Percentiles rank a stretch among this genome's conserved stretches.
These are phyloP conservation scores for Ephemerocybe angulata DNA, from an alignment of 768 basidiomycete genomes.

Conservation along the genomic window DNA sequence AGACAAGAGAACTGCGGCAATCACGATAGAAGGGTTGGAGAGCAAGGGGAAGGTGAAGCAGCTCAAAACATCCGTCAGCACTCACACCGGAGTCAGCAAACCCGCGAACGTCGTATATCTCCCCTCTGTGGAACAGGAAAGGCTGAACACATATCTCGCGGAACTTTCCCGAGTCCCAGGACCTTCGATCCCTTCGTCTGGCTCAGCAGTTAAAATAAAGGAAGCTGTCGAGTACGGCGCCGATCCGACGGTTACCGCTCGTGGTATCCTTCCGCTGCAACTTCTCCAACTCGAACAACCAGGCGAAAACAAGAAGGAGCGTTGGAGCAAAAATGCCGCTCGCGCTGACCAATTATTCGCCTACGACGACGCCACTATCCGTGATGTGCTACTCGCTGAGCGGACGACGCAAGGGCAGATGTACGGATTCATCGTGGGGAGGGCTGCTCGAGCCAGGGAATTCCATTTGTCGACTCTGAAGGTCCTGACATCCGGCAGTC, in stretches of 20 bases:
- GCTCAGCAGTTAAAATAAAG: constrained; percentile 47
- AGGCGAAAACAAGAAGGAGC: constrained; percentile 37
- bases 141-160: constrained; percentile 55
- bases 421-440: constrained; percentile 73
- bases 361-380: constrained; percentile 50
- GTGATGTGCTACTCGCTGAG: constrained; percentile 65
- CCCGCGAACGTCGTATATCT: constrained; percentile 64
- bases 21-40: constrained; percentile 60
- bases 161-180: constrained; percentile 43
- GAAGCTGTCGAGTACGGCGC: constrained; percentile 56
- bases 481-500: constrained; percentile 37
- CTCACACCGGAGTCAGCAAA: constrained; percentile 55
- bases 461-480: constrained; percentile 56
- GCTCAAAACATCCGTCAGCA: constrained; percentile 60
- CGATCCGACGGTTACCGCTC: constrained; percentile 25
- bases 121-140: constrained; percentile 49
- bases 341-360: constrained; percentile 52
- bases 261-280: constrained; percentile 39
- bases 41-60: constrained; percentile 64
- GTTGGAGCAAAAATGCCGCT: constrained; percentile 42
- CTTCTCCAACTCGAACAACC: constrained; percentile 46
- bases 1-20: constrained; percentile 68
- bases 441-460: constrained; percentile 57
- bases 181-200: constrained; percentile 29
- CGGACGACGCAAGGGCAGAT: constrained; percentile 65